Base-by-base conservation (phyloP, 805 yeast genomes). In the Wickerhamiella alocasiicola region DNA sequence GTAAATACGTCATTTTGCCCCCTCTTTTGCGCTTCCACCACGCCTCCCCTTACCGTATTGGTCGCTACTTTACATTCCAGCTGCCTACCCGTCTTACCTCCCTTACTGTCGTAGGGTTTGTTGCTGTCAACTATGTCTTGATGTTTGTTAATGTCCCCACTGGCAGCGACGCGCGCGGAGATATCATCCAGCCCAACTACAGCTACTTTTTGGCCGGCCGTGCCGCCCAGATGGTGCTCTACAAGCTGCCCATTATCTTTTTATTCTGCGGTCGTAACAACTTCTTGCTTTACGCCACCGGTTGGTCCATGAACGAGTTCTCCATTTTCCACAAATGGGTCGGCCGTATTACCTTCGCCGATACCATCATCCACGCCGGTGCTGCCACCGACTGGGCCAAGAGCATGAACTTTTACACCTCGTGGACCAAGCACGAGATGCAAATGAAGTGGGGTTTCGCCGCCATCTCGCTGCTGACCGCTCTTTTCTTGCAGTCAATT, bases 211-310 rank as follows among this genome's bases (percentile, higher is more conserved):
- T 55, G 44, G 66, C 64, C 3, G 64, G 55, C 12, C 53, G 70
- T 39, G 40, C 65, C 2, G 64, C 56, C 1, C 37, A 47, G 27
- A 17, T 55, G 21, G 46, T 53, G 1, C 41, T 46, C 13, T 29
- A 38, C 13, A 44, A 46, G 30, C 38, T 48, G 31, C 82, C 82
- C 2, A 55, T 73, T 19, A 46, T 74, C 29, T 62, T 74, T 24
- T 55, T 75, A 33, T 74, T 76, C 51, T 72, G 79, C 5, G 78
- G 80, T 15, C 63, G 88, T 53, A 81, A 81, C 57, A 81, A 79
- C 53, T 68, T 81, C 21, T 63, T 81, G 52, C 66, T 70, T 47
- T 63, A 63, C 51, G 39, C 55, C 41, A 69, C 66, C 9, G 83
- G 61, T 5, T 60, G 72, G 53, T 39, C 63, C 0, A 62, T 59